These are phyloP conservation scores for Cyclotella choctawhatcheeana DNA, from an alignment of 108 stramenopile species.

Conservation along the genomic window DNA sequence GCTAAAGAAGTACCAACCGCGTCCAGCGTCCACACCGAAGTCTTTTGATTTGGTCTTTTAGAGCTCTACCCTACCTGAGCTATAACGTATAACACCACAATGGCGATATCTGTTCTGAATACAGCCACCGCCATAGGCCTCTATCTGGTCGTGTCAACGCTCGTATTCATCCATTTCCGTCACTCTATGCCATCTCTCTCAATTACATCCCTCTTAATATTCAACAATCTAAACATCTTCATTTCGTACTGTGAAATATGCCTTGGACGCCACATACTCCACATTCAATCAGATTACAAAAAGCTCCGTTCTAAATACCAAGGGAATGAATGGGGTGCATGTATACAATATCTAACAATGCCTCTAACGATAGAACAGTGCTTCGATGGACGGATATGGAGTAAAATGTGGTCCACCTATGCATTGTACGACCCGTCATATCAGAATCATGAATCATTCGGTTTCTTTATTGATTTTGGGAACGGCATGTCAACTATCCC, in stretches of 20 bases:
- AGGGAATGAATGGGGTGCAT: slow-evolving; percentile 59
- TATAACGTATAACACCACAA: no score
- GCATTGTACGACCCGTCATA: slow-evolving; percentile 83
- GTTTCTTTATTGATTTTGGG: slow-evolving; percentile 89
- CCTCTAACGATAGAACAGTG: slow-evolving; percentile 54
- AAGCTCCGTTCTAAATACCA: slow-evolving; percentile 56
- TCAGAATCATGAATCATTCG: slow-evolving; percentile 84
- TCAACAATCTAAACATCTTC: slow-evolving; percentile 85
- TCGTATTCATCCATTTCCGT: neutral
- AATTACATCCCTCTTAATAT: slow-evolving; percentile 60
- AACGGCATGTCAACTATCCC: slow-evolving; percentile 83
- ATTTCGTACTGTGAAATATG: slow-evolving; percentile 80
- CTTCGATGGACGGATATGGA: slow-evolving; percentile 61
- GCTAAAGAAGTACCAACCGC: no score
- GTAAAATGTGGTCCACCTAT: slow-evolving; percentile 86
- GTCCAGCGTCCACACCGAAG: no score
- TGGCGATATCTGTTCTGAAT: neutral
- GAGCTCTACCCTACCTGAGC: no score
- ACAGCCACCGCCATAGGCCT: slow-evolving; percentile 12
- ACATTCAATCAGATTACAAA: slow-evolving; percentile 66
- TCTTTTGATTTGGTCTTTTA: no score
- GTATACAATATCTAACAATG: slow-evolving; percentile 64
- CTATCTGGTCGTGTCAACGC: neutral
- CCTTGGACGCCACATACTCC: slow-evolving; percentile 66
- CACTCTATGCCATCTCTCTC: slow-evolving; percentile 2